phyloP scores from a whole-genome alignment of 1,284 basidiomycete species.

The Leccinum variabile region DNA sequence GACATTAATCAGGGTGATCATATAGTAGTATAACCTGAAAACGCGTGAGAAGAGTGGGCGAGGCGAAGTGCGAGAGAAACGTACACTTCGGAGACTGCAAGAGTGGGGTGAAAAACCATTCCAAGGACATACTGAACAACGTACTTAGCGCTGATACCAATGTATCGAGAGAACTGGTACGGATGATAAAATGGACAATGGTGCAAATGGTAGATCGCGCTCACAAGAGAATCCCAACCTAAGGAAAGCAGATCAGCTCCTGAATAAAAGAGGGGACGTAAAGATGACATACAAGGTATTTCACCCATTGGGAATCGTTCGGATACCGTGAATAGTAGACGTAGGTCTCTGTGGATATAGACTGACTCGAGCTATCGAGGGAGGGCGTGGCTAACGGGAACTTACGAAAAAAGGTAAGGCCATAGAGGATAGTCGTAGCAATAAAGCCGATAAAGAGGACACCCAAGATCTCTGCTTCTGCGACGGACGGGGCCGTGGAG shows the following conservation, averaged over 20 bases:
- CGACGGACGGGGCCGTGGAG: conserved; percentile 8
- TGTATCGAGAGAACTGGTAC: conserved; percentile 28
- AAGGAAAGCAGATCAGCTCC: not conserved
- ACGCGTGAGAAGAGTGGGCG: conserved; percentile 11
- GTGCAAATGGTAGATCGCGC: conserved; percentile 3
- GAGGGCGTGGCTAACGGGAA: conserved; percentile 1
- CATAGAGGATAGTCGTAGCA: conserved; percentile 39
- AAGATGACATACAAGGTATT: conserved; percentile 31
- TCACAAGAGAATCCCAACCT: conserved; percentile 39
- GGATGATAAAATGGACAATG: not conserved
- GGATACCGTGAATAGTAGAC: conserved; percentile 42
- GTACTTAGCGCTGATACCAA: conserved; percentile 23
- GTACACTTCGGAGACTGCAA: conserved; percentile 39
- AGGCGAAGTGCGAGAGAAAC: conserved; percentile 1
- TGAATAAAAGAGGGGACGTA: not conserved
- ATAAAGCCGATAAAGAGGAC: conserved; percentile 42
- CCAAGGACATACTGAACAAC: not conserved
- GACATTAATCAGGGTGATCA: conserved; percentile 38
- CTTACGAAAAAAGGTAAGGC: conserved; percentile 46
- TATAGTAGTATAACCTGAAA: conserved; percentile 38
- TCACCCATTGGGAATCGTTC: conserved; percentile 30
- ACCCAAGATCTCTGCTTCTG: conserved; percentile 36
- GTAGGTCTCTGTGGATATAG: conserved; percentile 36
- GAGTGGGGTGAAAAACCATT: conserved; percentile 1
- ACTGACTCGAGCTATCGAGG: not conserved